A percentile compares a stretch with the other conserved stretches of the same genome.
These are phyloP conservation scores for Massariosphaeria phaeospora DNA, from an alignment of 495 filamentous ascomycete species.

Conservation along the genomic window DNA sequence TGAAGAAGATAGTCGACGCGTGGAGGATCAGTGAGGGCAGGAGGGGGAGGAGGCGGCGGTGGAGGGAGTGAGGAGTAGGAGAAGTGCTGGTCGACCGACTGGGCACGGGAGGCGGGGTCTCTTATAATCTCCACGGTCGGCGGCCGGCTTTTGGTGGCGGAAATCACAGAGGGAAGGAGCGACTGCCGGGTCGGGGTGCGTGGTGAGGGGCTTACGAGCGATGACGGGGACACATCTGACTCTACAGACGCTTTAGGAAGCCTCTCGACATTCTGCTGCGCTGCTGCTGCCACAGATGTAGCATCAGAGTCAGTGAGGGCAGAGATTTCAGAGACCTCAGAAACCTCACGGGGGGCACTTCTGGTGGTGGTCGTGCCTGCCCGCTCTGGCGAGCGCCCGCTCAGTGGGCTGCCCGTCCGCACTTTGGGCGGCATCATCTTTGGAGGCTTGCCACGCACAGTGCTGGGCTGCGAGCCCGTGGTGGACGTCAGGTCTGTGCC, in stretches of 20 bases:
- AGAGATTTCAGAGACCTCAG: slow-evolving; percentile 38
- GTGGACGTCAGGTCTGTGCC: slow-evolving; percentile 30
- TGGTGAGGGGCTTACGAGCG: slow-evolving; percentile 49
- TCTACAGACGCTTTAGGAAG: slow-evolving; percentile 35
- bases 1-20: slow-evolving; percentile 86
- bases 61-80: slow-evolving; percentile 35
- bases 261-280: slow-evolving; percentile 49
- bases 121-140: slow-evolving; percentile 36
- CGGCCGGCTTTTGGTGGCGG: slow-evolving; percentile 17
- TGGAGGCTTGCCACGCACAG: slow-evolving; percentile 20
- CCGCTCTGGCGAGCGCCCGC: slow-evolving; percentile 11
- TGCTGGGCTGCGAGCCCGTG: slow-evolving; percentile 23
- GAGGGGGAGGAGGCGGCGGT: slow-evolving; percentile 74
- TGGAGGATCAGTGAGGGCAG: slow-evolving; percentile 72
- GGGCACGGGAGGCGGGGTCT: slow-evolving; percentile 14
- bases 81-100: slow-evolving; percentile 22
- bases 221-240: slow-evolving; percentile 37
- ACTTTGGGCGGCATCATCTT: background rate
- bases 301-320: slow-evolving; percentile 59
- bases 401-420: slow-evolving; percentile 15
- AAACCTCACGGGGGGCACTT: slow-evolving; percentile 15
- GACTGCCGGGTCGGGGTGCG: slow-evolving; percentile 52
- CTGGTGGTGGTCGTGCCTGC: slow-evolving; percentile 15
- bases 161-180: slow-evolving; percentile 45
- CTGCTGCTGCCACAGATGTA: slow-evolving; percentile 62